A percentile compares a stretch with the other conserved stretches of the same genome.
These are phyloP conservation scores for Ulota crispa DNA, from an alignment of 225 moss, liverwort and hornwort species.

Conservation along the genomic window DNA sequence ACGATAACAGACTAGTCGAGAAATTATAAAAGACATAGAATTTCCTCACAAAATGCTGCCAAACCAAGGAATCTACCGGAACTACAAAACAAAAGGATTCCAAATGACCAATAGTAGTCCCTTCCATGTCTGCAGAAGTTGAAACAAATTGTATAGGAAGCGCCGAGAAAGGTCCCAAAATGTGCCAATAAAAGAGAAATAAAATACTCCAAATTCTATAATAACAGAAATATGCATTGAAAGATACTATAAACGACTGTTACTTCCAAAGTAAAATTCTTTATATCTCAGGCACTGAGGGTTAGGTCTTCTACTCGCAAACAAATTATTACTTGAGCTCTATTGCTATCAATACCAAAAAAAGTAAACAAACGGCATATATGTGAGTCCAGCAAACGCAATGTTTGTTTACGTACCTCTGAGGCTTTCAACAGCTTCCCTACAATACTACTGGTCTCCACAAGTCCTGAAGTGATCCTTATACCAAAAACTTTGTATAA, in stretches of 20 bases:
- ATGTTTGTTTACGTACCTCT: slow-evolving; percentile 53
- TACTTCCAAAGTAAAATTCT: neutral
- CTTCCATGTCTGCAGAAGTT: neutral
- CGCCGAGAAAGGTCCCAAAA: neutral
- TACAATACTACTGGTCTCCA: slow-evolving; percentile 93
- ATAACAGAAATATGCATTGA: neutral
- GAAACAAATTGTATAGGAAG: neutral
- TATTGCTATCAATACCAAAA: neutral
- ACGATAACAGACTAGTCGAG: neutral
- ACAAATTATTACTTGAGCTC: neutral
- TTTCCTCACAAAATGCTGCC: slow-evolving; percentile 4
- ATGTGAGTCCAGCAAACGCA: slow-evolving; percentile 13
- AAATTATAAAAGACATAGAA: neutral
- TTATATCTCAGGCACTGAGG: neutral
- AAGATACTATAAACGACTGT: neutral
- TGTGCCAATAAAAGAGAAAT: neutral
- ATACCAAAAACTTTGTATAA: slow-evolving; percentile 80
- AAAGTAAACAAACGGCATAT: slow-evolving; percentile 1
- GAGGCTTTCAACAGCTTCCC: slow-evolving; percentile 88
- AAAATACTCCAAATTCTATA: neutral
- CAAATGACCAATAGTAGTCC: neutral
- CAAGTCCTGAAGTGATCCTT: slow-evolving; percentile 78
- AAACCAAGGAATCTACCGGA: slow-evolving; percentile 6
- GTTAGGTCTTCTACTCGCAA: neutral
- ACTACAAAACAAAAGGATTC: neutral